Percentiles rank a stretch among this genome's conserved stretches.
Conservation (phyloP, 805 yeast genomes). For the Metschnikowia drakensbergensis region DNA sequence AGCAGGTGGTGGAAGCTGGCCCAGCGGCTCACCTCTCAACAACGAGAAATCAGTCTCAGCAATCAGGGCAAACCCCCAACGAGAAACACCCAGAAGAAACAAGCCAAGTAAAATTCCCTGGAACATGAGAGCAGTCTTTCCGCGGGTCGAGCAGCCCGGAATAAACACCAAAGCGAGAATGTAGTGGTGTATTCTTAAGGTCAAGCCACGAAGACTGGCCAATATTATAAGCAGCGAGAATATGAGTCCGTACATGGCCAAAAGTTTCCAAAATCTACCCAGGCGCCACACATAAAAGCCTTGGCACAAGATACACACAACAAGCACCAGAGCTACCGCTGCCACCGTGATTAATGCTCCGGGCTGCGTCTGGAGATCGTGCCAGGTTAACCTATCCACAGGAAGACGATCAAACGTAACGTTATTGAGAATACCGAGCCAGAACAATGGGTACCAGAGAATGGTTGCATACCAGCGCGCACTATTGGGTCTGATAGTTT, state of each 20-base stretch:
- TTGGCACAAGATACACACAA: constrained; percentile 60
- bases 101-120: constrained; percentile 86
- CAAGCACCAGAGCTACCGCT: constrained; percentile 44
- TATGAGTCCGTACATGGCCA: constrained; percentile 52
- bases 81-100: constrained; percentile 74
- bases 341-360: constrained; percentile 70
- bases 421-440: constrained; percentile 83
- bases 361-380: constrained; percentile 69
- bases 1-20: constrained; percentile 48
- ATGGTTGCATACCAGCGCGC: constrained; percentile 16
- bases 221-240: constrained; percentile 33
- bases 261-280: constrained; percentile 60
- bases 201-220: constrained; percentile 55
- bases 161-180: constrained; percentile 71
- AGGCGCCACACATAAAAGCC: constrained; percentile 77
- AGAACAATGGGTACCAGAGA: constrained; percentile 75
- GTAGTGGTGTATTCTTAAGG: constrained; percentile 74
- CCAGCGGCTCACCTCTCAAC: constrained; percentile 70
- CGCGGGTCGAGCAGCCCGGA: constrained; percentile 81
- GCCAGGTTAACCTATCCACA: constrained; percentile 72
- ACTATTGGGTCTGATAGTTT: constrained; percentile 1
- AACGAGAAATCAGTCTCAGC: constrained; percentile 70
- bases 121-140: constrained; percentile 63
- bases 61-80: constrained; percentile 93
- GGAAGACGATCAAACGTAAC: constrained; percentile 86